These are phyloP conservation scores for Fistulinella prunicolor DNA, from an alignment of 768 basidiomycete genomes.

Conservation along the genomic window DNA sequence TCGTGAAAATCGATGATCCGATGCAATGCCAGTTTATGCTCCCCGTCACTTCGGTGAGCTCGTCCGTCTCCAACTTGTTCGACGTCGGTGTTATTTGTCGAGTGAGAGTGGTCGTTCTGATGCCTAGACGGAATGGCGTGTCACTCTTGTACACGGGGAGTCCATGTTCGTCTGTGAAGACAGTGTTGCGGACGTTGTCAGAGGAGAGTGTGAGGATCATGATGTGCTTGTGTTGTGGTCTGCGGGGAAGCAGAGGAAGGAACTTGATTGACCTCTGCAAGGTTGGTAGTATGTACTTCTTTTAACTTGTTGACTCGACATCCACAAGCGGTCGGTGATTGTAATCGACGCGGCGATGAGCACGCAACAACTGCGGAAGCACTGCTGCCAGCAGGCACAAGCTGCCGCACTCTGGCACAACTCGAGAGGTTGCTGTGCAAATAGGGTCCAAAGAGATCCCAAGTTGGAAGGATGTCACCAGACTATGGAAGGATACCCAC, in stretches of 20 bases:
- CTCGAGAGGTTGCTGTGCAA: neutral
- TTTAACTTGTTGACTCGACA: neutral
- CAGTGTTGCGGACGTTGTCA: constrained; percentile 25
- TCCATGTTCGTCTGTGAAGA: constrained; percentile 27
- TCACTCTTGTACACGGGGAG: constrained; percentile 25
- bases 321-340: no score
- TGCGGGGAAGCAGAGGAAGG: neutral
- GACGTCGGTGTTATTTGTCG: constrained; percentile 5
- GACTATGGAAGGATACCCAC: no score
- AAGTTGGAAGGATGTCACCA: neutral
- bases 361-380: neutral
- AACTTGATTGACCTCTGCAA: neutral
- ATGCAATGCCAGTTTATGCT: constrained; percentile 33
- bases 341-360: no score
- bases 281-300: neutral
- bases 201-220: constrained; percentile 28
- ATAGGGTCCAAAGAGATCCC: neutral
- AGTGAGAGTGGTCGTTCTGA: constrained; percentile 19
- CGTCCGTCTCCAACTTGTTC: constrained; percentile 2
- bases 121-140: constrained; percentile 22
- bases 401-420: neutral
- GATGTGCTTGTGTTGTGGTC: neutral
- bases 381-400: neutral
- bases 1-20: constrained; percentile 29
- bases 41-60: constrained; percentile 28